These are phyloP conservation scores for Pseudozyma sp. DNA, from an alignment of 1,284 basidiomycete species.

Conservation along the genomic window DNA sequence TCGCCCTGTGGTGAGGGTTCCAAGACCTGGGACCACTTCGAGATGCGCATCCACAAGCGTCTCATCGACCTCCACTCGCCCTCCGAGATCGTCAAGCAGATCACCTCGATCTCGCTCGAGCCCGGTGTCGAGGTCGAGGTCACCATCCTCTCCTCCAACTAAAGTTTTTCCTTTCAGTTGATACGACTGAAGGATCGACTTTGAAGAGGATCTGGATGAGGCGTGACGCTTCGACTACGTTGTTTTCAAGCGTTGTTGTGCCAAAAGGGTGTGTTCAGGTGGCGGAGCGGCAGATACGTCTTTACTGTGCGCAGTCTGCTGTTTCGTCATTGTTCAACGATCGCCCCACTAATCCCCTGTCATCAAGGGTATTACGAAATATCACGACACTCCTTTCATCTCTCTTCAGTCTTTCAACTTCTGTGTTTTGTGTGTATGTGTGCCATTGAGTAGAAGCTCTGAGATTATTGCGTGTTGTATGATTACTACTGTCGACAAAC, in stretches of 20 bases:
- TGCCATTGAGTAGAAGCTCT: neutral
- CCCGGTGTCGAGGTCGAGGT: constrained; percentile 99
- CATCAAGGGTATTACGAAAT: constrained; percentile 24
- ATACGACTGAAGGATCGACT: neutral
- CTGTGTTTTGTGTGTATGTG: neutral
- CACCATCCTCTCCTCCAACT: constrained; percentile 80
- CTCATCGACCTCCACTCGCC: constrained; percentile 99
- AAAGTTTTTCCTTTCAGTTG: constrained; percentile 16
- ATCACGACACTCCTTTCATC: constrained; percentile 21
- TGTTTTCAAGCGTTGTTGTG: neutral
- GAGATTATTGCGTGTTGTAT: neutral
- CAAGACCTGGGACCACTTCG: constrained; percentile 99
- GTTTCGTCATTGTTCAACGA: constrained; percentile 9
- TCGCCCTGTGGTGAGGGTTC: constrained; percentile 87
- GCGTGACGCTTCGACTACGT: constrained; percentile 2
- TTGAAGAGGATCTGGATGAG: constrained; percentile 2
- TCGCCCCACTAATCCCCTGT: constrained; percentile 17
- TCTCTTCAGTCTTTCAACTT: neutral
- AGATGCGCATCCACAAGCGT: constrained; percentile 99
- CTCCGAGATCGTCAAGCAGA: constrained; percentile 99
- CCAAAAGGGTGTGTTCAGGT: constrained; percentile 24
- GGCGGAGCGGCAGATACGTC: constrained; percentile 11
- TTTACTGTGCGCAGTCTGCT: constrained; percentile 28
- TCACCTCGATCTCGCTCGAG: constrained; percentile 98
- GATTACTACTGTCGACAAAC: too few relatives aligned